Conservation (phyloP, 2,329 filamentous ascomycete genomes). For the Epichloe typhina region DNA sequence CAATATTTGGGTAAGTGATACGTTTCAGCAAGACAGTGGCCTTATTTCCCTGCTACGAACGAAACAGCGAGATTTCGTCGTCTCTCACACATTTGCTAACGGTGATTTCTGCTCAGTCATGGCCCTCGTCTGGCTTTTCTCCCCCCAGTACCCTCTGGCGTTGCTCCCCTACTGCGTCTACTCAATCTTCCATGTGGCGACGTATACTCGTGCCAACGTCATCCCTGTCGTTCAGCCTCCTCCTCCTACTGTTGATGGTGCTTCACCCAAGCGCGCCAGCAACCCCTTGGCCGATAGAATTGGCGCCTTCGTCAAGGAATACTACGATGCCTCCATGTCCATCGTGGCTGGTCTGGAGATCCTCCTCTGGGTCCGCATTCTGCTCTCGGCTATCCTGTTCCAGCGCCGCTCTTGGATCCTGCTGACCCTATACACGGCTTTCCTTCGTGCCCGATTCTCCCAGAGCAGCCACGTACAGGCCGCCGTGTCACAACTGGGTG, state of each 20-base stretch:
- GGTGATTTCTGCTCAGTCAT: conserved; percentile 44
- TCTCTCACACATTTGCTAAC: neutral
- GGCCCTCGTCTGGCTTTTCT: conserved; percentile 90
- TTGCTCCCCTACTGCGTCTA: conserved; percentile 92
- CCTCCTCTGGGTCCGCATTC: conserved; percentile 68
- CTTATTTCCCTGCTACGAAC: neutral
- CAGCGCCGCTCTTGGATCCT: conserved; percentile 84
- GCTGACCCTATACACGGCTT: conserved; percentile 72
- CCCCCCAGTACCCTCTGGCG: conserved; percentile 73
- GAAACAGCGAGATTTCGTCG: too few species aligned
- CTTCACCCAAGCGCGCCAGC: conserved; percentile 39
- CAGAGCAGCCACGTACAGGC: conserved; percentile 91
- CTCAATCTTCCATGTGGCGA: conserved; percentile 96
- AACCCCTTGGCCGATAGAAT: conserved; percentile 67
- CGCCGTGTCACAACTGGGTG: conserved; percentile 58
- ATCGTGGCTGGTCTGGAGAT: conserved; percentile 85
- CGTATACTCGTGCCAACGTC: conserved; percentile 86
- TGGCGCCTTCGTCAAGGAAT: conserved; percentile 89
- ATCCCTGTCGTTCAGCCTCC: conserved; percentile 74
- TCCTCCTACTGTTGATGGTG: conserved; percentile 38
- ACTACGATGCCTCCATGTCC: conserved; percentile 94
- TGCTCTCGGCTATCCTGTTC: conserved; percentile 75
- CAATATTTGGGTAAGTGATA: conserved; percentile 74
- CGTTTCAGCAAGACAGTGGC: neutral
- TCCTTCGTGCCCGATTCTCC: conserved; percentile 78